Conservation (phyloP, 163 green algal species). For the Scenedesmus sp. region DNA sequence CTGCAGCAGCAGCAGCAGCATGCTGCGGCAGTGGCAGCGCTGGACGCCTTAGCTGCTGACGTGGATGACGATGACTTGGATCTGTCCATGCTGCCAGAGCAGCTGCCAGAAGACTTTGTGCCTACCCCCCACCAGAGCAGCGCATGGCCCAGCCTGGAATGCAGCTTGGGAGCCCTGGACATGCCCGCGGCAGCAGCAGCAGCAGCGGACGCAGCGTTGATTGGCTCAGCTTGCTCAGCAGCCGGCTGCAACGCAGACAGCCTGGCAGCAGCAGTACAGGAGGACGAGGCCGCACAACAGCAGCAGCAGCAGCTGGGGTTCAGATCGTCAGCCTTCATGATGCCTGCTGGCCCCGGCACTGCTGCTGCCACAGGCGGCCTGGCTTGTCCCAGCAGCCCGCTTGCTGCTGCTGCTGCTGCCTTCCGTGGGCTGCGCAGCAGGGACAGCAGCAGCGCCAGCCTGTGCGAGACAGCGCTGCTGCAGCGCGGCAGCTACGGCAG, state of each 20-base stretch:
- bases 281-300: not conserved
- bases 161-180: not conserved
- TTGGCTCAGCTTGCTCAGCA: not conserved
- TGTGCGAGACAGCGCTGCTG: not conserved
- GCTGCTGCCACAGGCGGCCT: not conserved
- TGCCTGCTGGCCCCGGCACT: not conserved
- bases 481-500: not conserved
- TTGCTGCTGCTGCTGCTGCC: not conserved
- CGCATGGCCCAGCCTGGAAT: not conserved
- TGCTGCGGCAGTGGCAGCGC: not conserved
- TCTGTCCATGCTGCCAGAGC: not conserved
- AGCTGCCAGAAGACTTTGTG: not conserved
- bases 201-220: not conserved
- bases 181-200: not conserved
- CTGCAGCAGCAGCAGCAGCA: constrained; percentile 17
- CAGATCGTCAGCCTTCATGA: not conserved
- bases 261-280: not conserved
- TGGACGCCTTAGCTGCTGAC: not conserved
- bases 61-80: not conserved
- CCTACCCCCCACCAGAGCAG: not conserved
- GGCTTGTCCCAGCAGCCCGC: not conserved
- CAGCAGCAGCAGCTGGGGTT: not conserved
- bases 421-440: not conserved
- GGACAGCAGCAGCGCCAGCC: not conserved
- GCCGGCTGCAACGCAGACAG: not conserved